Conservation (phyloP, 805 yeast genomes). For the Candida insectorum region DNA sequence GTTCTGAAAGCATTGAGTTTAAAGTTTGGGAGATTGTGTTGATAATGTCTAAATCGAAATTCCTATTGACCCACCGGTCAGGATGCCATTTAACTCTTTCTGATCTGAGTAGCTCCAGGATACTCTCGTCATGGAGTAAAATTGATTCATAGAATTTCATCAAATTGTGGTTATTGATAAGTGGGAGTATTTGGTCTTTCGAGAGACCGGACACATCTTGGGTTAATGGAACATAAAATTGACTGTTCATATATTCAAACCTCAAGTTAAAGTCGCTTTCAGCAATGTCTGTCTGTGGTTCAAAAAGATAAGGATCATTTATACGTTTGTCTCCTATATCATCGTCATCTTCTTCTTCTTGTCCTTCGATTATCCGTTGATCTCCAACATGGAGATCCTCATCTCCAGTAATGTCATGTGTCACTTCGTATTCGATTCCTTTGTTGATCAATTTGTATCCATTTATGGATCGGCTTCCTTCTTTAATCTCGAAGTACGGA, state of each 20-base stretch:
- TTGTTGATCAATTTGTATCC: conserved; percentile 11
- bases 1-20: conserved; percentile 26
- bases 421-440: conserved; percentile 4
- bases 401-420: conserved; percentile 1
- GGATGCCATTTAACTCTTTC: conserved; percentile 74
- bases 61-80: conserved; percentile 46
- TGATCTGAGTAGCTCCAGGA: conserved; percentile 27
- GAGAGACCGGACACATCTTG: conserved; percentile 6
- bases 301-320: conserved; percentile 14
- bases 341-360: conserved; percentile 1
- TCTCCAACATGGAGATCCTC: conserved; percentile 34
- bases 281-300: conserved; percentile 3
- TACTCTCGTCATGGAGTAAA: conserved; percentile 9
- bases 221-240: conserved; percentile 12
- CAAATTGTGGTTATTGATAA: conserved; percentile 20
- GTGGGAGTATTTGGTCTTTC: conserved; percentile 11
- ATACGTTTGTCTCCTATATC: not conserved
- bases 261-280: too few species aligned
- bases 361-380: conserved; percentile 23
- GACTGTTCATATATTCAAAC: conserved; percentile 4
- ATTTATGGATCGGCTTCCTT: conserved; percentile 3
- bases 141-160: conserved; percentile 25
- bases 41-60: conserved; percentile 24
- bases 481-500: not conserved
- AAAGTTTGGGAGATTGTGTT: conserved; percentile 28